These are phyloP conservation scores for Trichoderma endophyticum DNA, from an alignment of 2,329 filamentous ascomycete genomes.

Conservation along the genomic window DNA sequence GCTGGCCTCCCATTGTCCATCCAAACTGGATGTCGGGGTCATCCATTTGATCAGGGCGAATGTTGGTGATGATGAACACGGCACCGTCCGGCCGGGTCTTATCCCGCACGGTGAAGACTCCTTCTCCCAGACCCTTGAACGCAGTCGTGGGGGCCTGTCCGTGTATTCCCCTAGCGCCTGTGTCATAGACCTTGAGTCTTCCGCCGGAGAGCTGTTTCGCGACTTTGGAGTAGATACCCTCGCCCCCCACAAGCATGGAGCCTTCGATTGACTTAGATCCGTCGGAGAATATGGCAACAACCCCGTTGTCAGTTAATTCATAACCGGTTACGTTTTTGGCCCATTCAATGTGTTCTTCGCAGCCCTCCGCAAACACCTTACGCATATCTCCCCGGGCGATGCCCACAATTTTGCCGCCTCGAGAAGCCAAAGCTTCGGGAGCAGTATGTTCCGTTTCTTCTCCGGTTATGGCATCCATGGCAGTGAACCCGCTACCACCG, in stretches of 20 bases:
- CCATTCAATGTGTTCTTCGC: conserved; percentile 55
- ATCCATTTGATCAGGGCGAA: conserved; percentile 57
- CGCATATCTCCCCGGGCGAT: conserved; percentile 64
- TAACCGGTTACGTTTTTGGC: conserved; percentile 55
- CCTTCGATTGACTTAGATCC: conserved; percentile 58
- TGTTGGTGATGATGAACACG: conserved; percentile 61
- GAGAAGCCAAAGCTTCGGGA: conserved; percentile 42
- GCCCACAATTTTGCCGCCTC: conserved; percentile 58
- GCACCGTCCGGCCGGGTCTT: conserved; percentile 42
- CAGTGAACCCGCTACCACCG: conserved; percentile 50
- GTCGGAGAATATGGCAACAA: conserved; percentile 57
- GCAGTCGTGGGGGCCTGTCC: conserved; percentile 61
- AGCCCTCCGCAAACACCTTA: conserved; percentile 53
- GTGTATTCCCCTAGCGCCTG: conserved; percentile 61
- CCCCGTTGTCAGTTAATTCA: conserved; percentile 52
- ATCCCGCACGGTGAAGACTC: conserved; percentile 57
- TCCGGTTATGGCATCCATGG: conserved; percentile 53
- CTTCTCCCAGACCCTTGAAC: conserved; percentile 60
- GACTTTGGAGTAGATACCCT: conserved; percentile 60
- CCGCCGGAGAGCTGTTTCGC: conserved; percentile 58
- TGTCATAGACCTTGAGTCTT: conserved; percentile 59
- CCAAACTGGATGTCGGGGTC: conserved; percentile 56
- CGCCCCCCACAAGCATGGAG: conserved; percentile 57
- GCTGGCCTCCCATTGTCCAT: conserved; percentile 60
- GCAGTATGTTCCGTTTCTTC: conserved; percentile 34